Conservation (phyloP, 345 rosid genomes). For the Ricinus communis region DNA sequence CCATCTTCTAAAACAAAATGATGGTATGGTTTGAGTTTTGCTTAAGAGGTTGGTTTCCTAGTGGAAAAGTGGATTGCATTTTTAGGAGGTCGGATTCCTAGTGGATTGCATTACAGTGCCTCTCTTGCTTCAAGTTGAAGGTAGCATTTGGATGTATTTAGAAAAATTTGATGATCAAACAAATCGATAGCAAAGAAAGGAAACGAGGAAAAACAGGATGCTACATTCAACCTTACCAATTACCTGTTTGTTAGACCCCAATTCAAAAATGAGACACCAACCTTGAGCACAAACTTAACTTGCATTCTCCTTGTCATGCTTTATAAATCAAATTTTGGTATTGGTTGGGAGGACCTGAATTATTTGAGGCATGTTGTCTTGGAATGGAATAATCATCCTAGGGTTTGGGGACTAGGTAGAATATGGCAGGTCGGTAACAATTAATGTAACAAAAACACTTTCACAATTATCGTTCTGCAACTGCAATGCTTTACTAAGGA, state of each 20-base stretch:
- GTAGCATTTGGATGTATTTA: not conserved
- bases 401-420: too few species aligned
- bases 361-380: too few species aligned
- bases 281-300: too few species aligned
- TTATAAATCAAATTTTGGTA: too few species aligned
- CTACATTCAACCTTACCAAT: too few species aligned
- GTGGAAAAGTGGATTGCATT: constrained; percentile 15
- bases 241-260: too few species aligned
- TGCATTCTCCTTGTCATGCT: too few species aligned
- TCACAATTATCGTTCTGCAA: not conserved
- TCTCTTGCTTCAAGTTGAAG: constrained; percentile 32
- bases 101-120: constrained; percentile 20
- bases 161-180: not conserved
- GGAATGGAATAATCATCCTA: too few species aligned
- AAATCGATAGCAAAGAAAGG: not conserved
- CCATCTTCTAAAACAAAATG: constrained; percentile 51
- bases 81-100: constrained; percentile 12
- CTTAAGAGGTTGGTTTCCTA: constrained; percentile 36
- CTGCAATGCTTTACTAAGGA: not conserved
- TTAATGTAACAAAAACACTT: not conserved
- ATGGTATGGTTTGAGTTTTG: constrained; percentile 41
- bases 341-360: too few species aligned
- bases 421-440: too few species aligned
- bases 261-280: too few species aligned
- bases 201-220: too few species aligned